Conservation (phyloP, 2,329 filamentous ascomycete genomes). For the Scorias spongiosa region DNA sequence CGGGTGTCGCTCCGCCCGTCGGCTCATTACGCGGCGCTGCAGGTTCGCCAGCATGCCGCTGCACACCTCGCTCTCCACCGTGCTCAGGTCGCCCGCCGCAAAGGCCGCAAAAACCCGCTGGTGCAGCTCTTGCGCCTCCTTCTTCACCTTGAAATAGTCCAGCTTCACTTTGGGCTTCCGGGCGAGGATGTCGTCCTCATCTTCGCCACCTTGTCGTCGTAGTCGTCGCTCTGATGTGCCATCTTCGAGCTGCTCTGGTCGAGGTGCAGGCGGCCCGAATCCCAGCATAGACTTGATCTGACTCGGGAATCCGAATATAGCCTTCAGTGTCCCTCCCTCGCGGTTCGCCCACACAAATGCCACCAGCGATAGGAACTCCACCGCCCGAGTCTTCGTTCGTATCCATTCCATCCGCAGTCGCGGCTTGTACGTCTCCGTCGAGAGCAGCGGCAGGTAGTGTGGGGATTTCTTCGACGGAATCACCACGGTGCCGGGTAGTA, state of each 20-base stretch:
- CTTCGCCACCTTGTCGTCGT: conserved; percentile 1
- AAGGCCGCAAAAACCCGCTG: conserved; percentile 32
- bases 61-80: conserved; percentile 9
- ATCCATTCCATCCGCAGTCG: conserved; percentile 5
- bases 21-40: conserved; percentile 20
- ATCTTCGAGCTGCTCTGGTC: neutral
- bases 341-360: neutral
- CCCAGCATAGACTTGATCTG: neutral
- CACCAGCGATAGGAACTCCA: neutral
- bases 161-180: conserved; percentile 6
- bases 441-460: conserved; percentile 9
- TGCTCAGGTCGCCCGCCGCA: conserved; percentile 23
- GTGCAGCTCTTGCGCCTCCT: conserved; percentile 27
- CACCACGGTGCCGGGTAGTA: conserved; percentile 25
- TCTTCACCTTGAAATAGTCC: conserved; percentile 20
- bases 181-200: no score
- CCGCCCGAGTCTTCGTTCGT: neutral
- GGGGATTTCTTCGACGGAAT: conserved; percentile 10
- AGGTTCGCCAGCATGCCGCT: conserved; percentile 11
- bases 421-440: conserved; percentile 2
- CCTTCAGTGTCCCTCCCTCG: neutral
- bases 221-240: neutral
- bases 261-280: neutral
- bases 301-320: neutral
- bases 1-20: conserved; percentile 18